Percentiles rank a stretch among this genome's conserved stretches.
Evolutionary conservation across 2,329 filamentous ascomycete species (phyloP).

Genomic region (Talaromyces sp.): DNA sequence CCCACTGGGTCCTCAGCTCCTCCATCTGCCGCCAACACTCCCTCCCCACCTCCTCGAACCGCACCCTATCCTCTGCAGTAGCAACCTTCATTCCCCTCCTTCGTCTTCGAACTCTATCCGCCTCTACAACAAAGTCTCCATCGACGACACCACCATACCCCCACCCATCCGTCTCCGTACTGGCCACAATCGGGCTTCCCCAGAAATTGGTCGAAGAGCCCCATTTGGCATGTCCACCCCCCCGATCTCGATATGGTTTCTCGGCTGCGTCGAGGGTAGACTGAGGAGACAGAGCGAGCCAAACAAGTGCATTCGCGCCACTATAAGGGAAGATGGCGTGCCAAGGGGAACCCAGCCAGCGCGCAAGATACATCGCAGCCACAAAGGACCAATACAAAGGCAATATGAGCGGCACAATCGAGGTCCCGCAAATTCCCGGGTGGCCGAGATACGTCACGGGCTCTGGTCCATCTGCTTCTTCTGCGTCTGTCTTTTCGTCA

Average conservation of each 20-base stretch:
- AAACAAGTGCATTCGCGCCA: slow-evolving; percentile 71
- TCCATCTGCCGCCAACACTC: slow-evolving; percentile 44
- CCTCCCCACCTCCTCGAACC: slow-evolving; percentile 41
- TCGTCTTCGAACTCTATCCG: slow-evolving; percentile 53
- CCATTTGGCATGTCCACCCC: slow-evolving; percentile 67
- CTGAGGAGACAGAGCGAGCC: slow-evolving; percentile 68
- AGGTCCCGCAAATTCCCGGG: slow-evolving; percentile 80
- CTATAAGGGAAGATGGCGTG: slow-evolving; percentile 72
- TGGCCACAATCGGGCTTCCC: slow-evolving; percentile 61
- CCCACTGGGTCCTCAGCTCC: slow-evolving; percentile 39
- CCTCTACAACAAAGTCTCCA: slow-evolving; percentile 48
- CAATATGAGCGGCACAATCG: slow-evolving; percentile 69
- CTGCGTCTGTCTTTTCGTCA: not conserved
- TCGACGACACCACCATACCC: slow-evolving; percentile 58
- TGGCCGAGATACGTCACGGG: slow-evolving; percentile 76
- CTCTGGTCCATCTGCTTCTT: slow-evolving; percentile 10
- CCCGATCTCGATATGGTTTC: slow-evolving; percentile 54
- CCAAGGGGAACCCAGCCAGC: slow-evolving; percentile 83
- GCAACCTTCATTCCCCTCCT: slow-evolving; percentile 56
- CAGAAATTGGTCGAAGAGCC: slow-evolving; percentile 64
- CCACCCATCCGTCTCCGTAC: slow-evolving; percentile 85
- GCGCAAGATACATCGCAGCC: slow-evolving; percentile 64
- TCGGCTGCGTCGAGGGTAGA: slow-evolving; percentile 37
- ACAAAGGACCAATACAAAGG: slow-evolving; percentile 69
- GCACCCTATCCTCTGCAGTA: slow-evolving; percentile 44